Evolutionary conservation across 1,139 yeast species (phyloP).

Genomic region (Kurtzmaniella quercitrusa): DNA sequence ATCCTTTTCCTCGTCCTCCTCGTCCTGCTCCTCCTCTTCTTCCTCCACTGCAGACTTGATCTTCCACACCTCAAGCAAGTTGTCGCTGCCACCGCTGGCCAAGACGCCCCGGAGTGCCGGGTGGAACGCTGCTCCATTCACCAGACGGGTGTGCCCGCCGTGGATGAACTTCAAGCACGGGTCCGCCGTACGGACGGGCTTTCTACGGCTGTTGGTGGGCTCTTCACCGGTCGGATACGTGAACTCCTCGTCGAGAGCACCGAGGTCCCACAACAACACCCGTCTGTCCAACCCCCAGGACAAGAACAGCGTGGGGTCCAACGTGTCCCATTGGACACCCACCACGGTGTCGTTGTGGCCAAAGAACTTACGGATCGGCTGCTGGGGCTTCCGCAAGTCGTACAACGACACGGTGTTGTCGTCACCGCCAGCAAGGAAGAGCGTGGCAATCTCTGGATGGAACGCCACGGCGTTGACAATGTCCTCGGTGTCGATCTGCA

Average conservation of each 20-base stretch:
- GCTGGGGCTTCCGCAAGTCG: conserved; percentile 45
- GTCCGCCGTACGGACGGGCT: conserved; percentile 40
- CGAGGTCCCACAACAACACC: conserved; percentile 48
- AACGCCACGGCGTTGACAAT: conserved; percentile 48
- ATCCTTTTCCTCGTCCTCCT: conserved; percentile 17
- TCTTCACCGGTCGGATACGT: conserved; percentile 28
- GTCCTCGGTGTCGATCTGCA: conserved; percentile 39
- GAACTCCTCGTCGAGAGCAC: conserved; percentile 41
- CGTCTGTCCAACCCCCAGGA: conserved; percentile 52
- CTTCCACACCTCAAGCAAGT: conserved; percentile 51
- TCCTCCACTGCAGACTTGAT: conserved; percentile 39
- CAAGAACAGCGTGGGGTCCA: conserved; percentile 31
- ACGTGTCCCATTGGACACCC: conserved; percentile 36
- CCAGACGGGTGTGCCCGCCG: conserved; percentile 55
- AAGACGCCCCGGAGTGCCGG: conserved; percentile 38
- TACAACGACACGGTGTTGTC: conserved; percentile 48
- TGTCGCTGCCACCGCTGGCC: conserved; percentile 51
- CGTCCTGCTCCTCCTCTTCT: conserved; percentile 40
- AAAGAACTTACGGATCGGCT: conserved; percentile 45
- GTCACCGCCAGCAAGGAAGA: conserved; percentile 52
- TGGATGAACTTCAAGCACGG: conserved; percentile 59
- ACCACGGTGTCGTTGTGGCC: conserved; percentile 45
- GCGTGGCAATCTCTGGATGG: conserved; percentile 40
- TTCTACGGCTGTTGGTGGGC: conserved; percentile 16
- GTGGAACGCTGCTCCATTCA: conserved; percentile 49